phyloP scores from a whole-genome alignment of 2,329 filamentous ascomycete genomes.

The Cryphonectria nitschkei region DNA sequence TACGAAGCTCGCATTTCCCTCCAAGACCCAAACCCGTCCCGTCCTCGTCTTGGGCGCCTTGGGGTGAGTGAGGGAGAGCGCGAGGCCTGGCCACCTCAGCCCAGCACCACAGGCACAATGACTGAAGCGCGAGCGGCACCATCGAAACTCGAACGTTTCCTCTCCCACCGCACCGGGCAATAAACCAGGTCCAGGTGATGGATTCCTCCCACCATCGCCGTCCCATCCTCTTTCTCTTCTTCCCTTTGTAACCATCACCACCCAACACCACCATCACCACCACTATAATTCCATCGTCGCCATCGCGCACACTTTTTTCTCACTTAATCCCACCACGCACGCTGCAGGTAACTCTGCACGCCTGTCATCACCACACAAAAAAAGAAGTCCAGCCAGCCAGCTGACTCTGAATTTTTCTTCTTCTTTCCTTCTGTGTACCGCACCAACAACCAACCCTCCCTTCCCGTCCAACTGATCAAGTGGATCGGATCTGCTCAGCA shows the following conservation, averaged over 20 bases:
- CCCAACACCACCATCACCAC: conserved; percentile 27
- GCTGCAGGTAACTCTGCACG: conserved; percentile 18
- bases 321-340: conserved; percentile 18
- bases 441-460: conserved; percentile 5
- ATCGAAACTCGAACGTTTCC: conserved; percentile 25
- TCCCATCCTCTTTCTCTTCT: conserved; percentile 24
- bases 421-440: neutral
- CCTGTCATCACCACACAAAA: conserved; percentile 11
- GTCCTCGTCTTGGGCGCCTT: conserved; percentile 2
- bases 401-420: conserved; percentile 11
- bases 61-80: conserved; percentile 7
- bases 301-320: conserved; percentile 26
- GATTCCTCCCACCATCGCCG: conserved; percentile 25
- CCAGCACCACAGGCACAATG: conserved; percentile 25
- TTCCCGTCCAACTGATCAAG: conserved; percentile 8
- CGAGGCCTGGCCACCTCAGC: conserved; percentile 17
- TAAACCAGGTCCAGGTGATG: conserved; percentile 24
- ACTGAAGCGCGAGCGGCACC: conserved; percentile 20
- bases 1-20: conserved; percentile 3
- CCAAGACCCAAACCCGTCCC: conserved; percentile 13
- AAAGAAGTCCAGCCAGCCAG: conserved; percentile 9
- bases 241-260: conserved; percentile 32
- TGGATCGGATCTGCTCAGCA: conserved; percentile 15
- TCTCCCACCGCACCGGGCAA: conserved; percentile 23
- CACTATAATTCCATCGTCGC: conserved; percentile 29